Evolutionary conservation across 2,329 filamentous ascomycete genomes (phyloP).

Genomic region (Fonsecaea pugnacius): DNA sequence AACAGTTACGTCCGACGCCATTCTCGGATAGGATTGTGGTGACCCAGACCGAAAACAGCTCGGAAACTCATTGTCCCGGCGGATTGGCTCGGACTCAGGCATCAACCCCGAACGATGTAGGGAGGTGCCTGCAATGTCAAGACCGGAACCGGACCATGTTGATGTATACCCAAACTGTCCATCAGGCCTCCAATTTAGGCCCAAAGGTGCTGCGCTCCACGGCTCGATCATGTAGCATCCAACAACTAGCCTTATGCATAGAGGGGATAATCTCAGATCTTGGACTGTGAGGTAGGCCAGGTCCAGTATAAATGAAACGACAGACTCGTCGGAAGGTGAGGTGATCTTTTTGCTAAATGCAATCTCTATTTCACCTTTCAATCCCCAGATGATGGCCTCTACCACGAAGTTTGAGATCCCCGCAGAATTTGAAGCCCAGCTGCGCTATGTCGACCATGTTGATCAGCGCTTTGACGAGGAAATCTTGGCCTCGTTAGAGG

Average conservation of each 20-base stretch:
- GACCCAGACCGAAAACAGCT: neutral
- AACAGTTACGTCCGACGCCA: neutral
- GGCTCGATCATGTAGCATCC: neutral
- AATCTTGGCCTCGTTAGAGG: conserved; percentile 25
- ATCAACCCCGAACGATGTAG: neutral
- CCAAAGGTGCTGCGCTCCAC: neutral
- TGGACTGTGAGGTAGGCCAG: neutral
- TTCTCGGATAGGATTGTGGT: neutral
- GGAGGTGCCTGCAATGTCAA: neutral
- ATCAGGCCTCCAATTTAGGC: neutral
- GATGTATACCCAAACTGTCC: neutral
- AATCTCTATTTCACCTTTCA: neutral
- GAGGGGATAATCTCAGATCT: neutral
- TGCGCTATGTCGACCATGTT: conserved; percentile 12
- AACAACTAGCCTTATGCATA: neutral
- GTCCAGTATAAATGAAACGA: neutral
- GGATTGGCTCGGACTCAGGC: neutral
- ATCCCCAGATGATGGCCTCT: conserved; percentile 11
- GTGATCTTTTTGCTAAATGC: neutral
- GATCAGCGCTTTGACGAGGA: conserved; percentile 30
- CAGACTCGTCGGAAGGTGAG: neutral
- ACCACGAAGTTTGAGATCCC: conserved; percentile 31
- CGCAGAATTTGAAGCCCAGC: conserved; percentile 23
- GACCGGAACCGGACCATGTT: neutral
- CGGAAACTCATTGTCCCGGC: neutral